These are phyloP conservation scores for Hyphopichia khmerensis DNA, from an alignment of 1,139 yeast species.

Conservation along the genomic window DNA sequence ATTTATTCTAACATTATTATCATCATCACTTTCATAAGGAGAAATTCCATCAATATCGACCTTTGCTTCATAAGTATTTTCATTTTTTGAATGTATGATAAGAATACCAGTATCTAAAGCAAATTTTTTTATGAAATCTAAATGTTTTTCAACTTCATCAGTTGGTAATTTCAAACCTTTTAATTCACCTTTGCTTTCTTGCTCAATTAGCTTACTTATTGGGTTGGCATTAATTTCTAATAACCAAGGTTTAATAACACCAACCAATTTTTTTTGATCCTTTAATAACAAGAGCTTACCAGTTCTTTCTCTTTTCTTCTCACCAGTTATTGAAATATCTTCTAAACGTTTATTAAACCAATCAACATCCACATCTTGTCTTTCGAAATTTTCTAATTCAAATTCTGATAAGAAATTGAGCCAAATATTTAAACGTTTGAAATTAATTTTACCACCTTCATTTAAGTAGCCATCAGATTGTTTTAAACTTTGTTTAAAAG, in stretches of 20 bases:
- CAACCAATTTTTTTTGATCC: constrained; percentile 67
- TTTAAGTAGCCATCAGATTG: constrained; percentile 83
- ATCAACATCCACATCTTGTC: constrained; percentile 77
- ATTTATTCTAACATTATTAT: constrained; percentile 48
- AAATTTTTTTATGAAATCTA: constrained; percentile 60
- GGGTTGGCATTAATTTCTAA: constrained; percentile 37
- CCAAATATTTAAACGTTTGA: constrained; percentile 72
- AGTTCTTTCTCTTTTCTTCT: constrained; percentile 59
- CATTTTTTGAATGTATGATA: constrained; percentile 58
- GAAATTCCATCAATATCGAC: constrained; percentile 76
- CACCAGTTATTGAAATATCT: constrained; percentile 73
- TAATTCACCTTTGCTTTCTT: constrained; percentile 45
- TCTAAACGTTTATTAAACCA: constrained; percentile 90
- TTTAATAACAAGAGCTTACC: constrained; percentile 69
- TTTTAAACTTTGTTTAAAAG: constrained; percentile 79
- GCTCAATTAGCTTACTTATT: constrained; percentile 26
- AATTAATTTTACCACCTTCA: constrained; percentile 77
- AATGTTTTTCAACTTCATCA: constrained; percentile 47
- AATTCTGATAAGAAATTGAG: constrained; percentile 64
- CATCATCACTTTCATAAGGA: constrained; percentile 63
- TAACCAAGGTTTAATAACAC: constrained; percentile 69
- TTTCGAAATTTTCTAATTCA: constrained; percentile 81
- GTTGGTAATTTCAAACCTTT: constrained; percentile 49
- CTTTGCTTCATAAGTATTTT: constrained; percentile 54
- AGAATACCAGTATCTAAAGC: constrained; percentile 68